phyloP scores from a whole-genome alignment of 352 stramenopile genomes.

The Globisporangium cylindrosporum region DNA sequence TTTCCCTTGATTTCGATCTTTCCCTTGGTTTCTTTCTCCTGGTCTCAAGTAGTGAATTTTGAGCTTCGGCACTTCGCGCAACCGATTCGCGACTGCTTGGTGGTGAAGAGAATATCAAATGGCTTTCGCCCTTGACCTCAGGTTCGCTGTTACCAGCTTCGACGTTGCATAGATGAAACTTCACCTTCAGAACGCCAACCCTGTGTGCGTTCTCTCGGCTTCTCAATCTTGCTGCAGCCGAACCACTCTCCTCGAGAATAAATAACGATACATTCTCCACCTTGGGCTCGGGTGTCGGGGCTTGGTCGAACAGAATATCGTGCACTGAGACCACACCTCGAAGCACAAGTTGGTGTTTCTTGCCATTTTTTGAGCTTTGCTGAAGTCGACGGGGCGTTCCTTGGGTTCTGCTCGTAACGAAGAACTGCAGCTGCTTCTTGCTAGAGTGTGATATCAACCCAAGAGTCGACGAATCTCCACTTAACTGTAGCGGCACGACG shows the following conservation, averaged over 20 bases:
- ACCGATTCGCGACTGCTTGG: not conserved
- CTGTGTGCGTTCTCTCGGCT: constrained; percentile 1
- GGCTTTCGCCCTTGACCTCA: constrained; percentile 1
- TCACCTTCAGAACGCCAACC: constrained; percentile 27
- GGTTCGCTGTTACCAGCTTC: constrained; percentile 1
- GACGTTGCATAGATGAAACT: constrained; percentile 19
- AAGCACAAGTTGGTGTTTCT: constrained; percentile 16
- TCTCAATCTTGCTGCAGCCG: not conserved
- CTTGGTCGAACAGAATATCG: constrained; percentile 10
- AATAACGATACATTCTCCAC: constrained; percentile 20
- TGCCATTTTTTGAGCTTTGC: constrained; percentile 9
- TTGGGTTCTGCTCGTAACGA: constrained; percentile 25
- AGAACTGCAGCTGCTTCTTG: constrained; percentile 23
- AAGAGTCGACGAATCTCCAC: not conserved
- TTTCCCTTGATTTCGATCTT: not conserved
- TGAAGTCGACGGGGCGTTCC: constrained; percentile 14
- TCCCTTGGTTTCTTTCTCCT: not conserved
- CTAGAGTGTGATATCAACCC: not conserved
- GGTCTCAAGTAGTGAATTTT: not conserved
- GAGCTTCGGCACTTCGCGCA: not conserved
- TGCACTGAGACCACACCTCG: constrained; percentile 15
- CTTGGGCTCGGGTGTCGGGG: constrained; percentile 9
- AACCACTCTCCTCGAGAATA: not conserved
- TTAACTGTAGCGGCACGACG: constrained; percentile 20
- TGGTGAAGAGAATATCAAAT: not conserved